Percentiles rank a stretch among this genome's conserved stretches.
phyloP scores from a whole-genome alignment of 2,329 filamentous ascomycete genomes.

The Pyrenochaeta sp. region DNA sequence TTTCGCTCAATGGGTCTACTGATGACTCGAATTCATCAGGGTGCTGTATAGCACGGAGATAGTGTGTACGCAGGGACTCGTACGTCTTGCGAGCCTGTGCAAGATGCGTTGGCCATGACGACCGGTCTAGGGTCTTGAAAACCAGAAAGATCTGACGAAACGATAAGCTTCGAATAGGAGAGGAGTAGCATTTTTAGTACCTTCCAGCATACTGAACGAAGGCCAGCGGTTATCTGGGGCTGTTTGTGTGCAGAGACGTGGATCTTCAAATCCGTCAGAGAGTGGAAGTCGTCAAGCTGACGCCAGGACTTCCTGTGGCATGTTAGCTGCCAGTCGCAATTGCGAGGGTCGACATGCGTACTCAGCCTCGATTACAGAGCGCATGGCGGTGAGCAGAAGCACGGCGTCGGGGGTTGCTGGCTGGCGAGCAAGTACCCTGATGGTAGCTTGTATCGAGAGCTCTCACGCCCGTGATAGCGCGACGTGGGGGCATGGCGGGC shows the following conservation, averaged over 20 bases:
- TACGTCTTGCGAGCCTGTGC: conserved; percentile 77
- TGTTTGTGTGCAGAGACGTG: conserved; percentile 46
- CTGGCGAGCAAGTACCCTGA: conserved; percentile 40
- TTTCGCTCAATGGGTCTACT: conserved; percentile 86
- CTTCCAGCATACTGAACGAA: conserved; percentile 94
- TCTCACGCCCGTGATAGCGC: conserved; percentile 22
- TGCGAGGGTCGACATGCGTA: conserved; percentile 18
- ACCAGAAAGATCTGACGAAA: conserved; percentile 76
- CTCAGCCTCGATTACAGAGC: conserved; percentile 43
- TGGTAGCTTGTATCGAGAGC: conserved; percentile 36
- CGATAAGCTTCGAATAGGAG: conserved; percentile 6
- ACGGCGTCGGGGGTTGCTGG: conserved; percentile 14
- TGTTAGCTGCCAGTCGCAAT: conserved; percentile 18
- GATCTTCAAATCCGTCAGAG: conserved; percentile 47
- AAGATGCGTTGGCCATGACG: conserved; percentile 73
- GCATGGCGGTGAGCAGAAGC: conserved; percentile 30
- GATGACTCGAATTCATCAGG: conserved; percentile 79
- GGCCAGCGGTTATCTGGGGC: conserved; percentile 63
- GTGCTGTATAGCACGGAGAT: conserved; percentile 82
- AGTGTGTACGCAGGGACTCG: conserved; percentile 72
- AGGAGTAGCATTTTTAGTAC: conserved; percentile 50
- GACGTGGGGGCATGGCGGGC: conserved; percentile 24
- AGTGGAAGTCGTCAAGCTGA: conserved; percentile 46
- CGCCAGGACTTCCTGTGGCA: conserved; percentile 43
- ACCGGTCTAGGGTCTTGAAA: conserved; percentile 70